Base-by-base conservation (phyloP, 257 asterid genomes). In the Echium plantagineum region DNA sequence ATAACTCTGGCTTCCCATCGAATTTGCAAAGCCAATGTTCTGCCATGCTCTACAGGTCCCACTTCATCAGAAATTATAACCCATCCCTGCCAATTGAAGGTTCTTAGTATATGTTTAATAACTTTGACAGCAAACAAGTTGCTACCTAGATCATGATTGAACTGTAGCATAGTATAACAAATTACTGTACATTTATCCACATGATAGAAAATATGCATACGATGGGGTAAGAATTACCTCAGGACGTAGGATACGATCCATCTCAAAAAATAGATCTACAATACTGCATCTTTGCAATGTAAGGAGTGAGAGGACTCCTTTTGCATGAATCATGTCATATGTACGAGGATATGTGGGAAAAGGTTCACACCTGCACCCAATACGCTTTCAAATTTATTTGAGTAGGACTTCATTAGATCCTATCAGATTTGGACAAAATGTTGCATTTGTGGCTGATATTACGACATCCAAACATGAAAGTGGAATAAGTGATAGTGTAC, bases 311-410 rank as follows among this genome's bases (percentile, higher is more conserved):
- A 90, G 81, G 52, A 87, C 89, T 38, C 88, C 83, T 46, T 80
- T 81, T 60, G 83, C 97, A 5, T 90, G 85, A 70, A 90, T 89
- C 89, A 87, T 74, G 79, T 90, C 97, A 57, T 90, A 90, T 46
- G 96, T 85, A 61, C 97, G 88, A 52, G 97, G 94, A 76, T 87
- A 90, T 35, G 97, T 90, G 60, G 96, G 97, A 71, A 90, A 90
- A 59, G 96, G 90, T 69, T 90, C 96, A 57, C 97, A 90, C 97
- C 97, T 90, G 80, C 61, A 66, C 49, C 59, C 68, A 53, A 19
- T 52, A 16, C 4, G 56, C 18, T 52, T 17, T 47, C 6, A 53
- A 69, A 69, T 42, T 55, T 46, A 59, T 63, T 21, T 9, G 18
- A 21, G 57, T 7, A 20, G 21, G 7, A 24, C 26, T 4, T 17